These are phyloP conservation scores for Mercurialis annua DNA, from an alignment of 345 rosid species.

Conservation along the genomic window DNA sequence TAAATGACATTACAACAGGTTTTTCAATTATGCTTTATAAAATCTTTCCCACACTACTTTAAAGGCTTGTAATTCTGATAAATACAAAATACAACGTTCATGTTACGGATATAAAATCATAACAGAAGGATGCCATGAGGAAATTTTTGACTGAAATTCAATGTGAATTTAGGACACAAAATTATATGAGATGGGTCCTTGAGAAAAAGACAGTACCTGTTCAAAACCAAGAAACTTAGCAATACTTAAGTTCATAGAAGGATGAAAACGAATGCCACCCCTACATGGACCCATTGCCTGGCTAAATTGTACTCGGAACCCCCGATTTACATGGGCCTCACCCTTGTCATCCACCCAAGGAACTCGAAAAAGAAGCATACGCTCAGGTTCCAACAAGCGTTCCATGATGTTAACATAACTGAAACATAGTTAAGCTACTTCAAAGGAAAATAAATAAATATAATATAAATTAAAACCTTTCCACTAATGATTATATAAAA, in stretches of 20 bases:
- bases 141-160: not conserved
- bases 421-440: constrained; percentile 31
- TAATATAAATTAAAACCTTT: constrained; percentile 9
- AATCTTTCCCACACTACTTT: not conserved
- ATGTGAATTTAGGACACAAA: constrained; percentile 7
- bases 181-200: constrained; percentile 13
- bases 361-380: constrained; percentile 86
- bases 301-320: constrained; percentile 91
- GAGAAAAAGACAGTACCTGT: constrained; percentile 54
- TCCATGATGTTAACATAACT: constrained; percentile 97
- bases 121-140: constrained; percentile 5
- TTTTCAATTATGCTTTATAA: not conserved
- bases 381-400: constrained; percentile 89
- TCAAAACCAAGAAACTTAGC: constrained; percentile 93
- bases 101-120: not conserved
- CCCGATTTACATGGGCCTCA: constrained; percentile 93
- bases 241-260: constrained; percentile 81
- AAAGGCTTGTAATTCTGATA: not conserved
- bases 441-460: constrained; percentile 17
- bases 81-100: not conserved
- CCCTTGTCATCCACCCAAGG: constrained; percentile 99
- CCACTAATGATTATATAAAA: constrained; percentile 18
- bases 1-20: not conserved
- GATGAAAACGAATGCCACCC: constrained; percentile 96
- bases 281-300: constrained; percentile 97